Base-by-base conservation (phyloP, 139 green algal species). In the Auxenochlorella protothecoides region DNA sequence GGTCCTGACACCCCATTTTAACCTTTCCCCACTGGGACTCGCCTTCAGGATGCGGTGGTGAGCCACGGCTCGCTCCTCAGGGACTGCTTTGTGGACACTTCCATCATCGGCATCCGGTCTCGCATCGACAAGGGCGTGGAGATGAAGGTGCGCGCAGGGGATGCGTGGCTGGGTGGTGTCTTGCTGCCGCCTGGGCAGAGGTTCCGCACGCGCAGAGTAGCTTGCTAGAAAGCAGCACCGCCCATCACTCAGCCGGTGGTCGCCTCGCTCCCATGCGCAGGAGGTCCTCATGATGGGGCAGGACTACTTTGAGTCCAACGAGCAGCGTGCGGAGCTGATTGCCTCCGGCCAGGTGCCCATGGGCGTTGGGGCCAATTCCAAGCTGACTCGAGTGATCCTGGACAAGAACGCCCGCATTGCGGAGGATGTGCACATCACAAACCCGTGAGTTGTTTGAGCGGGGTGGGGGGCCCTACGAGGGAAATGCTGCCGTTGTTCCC, bases 401-500 rank as follows among this genome's bases (percentile, higher is more conserved):
- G 95, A 99, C 87, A 99, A 99, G 88, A 99, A 99, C 80, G 95
- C 91, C 16, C 90, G 95, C 75, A 95, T 99, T 63, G 95, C 95
- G 54, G 81, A 87, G 16, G 90, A 92, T 74, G 87, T 83, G 59
- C 72, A 77, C 68, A 95, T 99, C 80, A 78, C 92, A 68, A 99
- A 99, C 88, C 95, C 94, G 82, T 75, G 69, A 71, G 63, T 6
- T 15, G 52, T 62, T 62, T 11, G 57, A 76, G 80, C 10, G 57
- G 57, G 57, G 57, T 2, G 57, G 57, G 57, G 57, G 57, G 14
- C 13, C 13, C 2, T 7, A 15, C 3, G 13, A 3, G 62, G 62
- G 62, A 13, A 52, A 44, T 6, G 27, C 27, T 44, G 62, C 11
- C 3, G 62, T 66, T 66, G 5, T 66, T 6, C 63, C 15, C 63